Percentiles rank a stretch among this genome's conserved stretches.
Evolutionary conservation across 805 yeast genomes (phyloP).

Genomic region (Hanseniaspora hatyaiensis): DNA sequence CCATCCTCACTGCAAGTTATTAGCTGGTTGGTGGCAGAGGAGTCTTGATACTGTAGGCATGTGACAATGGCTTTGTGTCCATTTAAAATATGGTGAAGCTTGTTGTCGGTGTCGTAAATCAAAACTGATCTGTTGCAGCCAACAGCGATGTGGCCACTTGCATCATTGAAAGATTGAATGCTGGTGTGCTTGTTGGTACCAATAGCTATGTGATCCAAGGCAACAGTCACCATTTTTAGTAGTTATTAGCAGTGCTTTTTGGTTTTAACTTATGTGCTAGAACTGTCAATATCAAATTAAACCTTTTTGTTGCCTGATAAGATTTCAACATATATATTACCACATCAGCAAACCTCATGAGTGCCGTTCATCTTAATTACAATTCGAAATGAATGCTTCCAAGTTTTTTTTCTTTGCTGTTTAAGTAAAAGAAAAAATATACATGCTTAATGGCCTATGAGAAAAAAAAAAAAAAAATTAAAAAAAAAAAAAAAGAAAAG

Average conservation of each 20-base stretch:
- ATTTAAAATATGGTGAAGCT: conserved; percentile 9
- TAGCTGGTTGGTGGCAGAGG: conserved; percentile 10
- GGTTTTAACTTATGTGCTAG: not conserved
- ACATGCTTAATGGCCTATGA: not conserved
- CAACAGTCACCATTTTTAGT: conserved; percentile 5
- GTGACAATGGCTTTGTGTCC: conserved; percentile 10
- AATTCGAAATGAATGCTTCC: no score
- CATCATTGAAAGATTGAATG: conserved; percentile 13
- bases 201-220: conserved; percentile 14
- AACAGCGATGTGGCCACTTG: conserved; percentile 11
- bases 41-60: conserved; percentile 10
- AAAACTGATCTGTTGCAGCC: conserved; percentile 15
- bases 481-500: not conserved
- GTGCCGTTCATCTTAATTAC: no score
- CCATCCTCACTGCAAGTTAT: conserved; percentile 16
- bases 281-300: no score
- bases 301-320: no score
- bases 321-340: no score
- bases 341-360: no score
- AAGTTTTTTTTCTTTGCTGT: no score
- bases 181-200: conserved; percentile 14
- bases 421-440: no score
- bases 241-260: not conserved
- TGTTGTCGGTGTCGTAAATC: conserved; percentile 10
- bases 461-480: not conserved